Evolutionary conservation across 2,329 filamentous ascomycete genomes (phyloP).

Genomic region (Calonectria crousiana): DNA sequence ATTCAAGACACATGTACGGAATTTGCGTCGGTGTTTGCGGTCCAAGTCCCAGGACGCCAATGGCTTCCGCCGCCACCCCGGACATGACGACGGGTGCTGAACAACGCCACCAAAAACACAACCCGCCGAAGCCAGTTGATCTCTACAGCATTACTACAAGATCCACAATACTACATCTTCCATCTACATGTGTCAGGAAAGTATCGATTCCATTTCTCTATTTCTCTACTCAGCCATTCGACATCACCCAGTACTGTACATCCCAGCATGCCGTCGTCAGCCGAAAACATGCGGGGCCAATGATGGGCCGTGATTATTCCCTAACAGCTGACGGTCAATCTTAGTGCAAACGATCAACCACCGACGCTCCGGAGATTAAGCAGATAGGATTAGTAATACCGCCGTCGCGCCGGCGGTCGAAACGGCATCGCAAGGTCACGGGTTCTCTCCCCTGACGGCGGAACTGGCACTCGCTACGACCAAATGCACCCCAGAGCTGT

Average conservation of each 20-base stretch:
- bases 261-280: background rate
- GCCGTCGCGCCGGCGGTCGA: slow-evolving; percentile 37
- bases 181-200: no score
- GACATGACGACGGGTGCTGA: background rate
- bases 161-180: background rate
- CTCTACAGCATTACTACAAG: background rate
- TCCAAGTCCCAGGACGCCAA: background rate
- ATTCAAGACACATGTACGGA: background rate
- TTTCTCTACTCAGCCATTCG: background rate
- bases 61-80: background rate
- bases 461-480: background rate
- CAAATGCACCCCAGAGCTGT: background rate
- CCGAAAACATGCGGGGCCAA: background rate
- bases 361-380: slow-evolving; percentile 13
- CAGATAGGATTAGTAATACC: slow-evolving; percentile 5
- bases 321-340: background rate
- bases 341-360: background rate
- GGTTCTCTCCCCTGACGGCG: background rate
- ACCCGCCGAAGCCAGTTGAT: background rate
- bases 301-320: background rate
- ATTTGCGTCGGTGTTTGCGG: background rate
- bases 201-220: background rate
- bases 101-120: background rate
- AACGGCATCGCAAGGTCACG: background rate
- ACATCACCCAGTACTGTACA: no score